These are phyloP conservation scores for Plasmopara halstedii DNA, from an alignment of 352 stramenopile genomes.

Conservation along the genomic window DNA sequence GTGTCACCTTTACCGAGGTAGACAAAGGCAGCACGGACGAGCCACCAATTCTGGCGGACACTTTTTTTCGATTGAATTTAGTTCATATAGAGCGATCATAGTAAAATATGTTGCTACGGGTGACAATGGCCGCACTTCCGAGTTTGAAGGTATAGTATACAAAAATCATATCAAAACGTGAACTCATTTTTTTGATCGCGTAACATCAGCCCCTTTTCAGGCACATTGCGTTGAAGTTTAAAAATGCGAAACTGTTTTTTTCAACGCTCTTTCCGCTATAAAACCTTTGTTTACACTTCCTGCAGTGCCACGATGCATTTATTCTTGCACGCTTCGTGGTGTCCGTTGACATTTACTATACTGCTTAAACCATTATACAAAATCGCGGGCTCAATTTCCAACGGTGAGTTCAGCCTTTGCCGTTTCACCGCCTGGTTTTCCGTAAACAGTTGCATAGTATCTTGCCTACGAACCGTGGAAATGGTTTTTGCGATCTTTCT, in stretches of 20 bases:
- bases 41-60: too few relatives aligned
- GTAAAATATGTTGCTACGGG: background rate
- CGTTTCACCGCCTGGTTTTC: constrained; percentile 10
- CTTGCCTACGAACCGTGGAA: constrained; percentile 7
- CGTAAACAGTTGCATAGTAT: constrained; percentile 4
- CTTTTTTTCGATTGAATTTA: too few relatives aligned
- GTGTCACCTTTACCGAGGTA: constrained; percentile 6
- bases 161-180: background rate
- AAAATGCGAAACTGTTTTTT: constrained; percentile 3
- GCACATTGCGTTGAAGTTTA: constrained; percentile 14
- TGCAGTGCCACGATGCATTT: background rate
- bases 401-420: constrained; percentile 8
- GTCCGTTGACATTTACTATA: constrained; percentile 6
- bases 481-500: constrained; percentile 22
- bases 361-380: background rate
- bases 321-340: background rate
- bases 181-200: constrained; percentile 2
- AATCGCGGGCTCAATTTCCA: constrained; percentile 2
- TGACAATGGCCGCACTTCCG: too few relatives aligned
- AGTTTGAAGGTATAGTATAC: background rate
- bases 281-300: background rate
- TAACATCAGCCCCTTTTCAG: constrained; percentile 12
- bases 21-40: background rate
- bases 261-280: constrained; percentile 5
- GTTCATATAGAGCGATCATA: constrained; percentile 6